Evolutionary conservation across 2,329 filamentous ascomycete species (phyloP), one percentile per base, ranked within the genome.

Genomic region (Septoria petroselini): DNA sequence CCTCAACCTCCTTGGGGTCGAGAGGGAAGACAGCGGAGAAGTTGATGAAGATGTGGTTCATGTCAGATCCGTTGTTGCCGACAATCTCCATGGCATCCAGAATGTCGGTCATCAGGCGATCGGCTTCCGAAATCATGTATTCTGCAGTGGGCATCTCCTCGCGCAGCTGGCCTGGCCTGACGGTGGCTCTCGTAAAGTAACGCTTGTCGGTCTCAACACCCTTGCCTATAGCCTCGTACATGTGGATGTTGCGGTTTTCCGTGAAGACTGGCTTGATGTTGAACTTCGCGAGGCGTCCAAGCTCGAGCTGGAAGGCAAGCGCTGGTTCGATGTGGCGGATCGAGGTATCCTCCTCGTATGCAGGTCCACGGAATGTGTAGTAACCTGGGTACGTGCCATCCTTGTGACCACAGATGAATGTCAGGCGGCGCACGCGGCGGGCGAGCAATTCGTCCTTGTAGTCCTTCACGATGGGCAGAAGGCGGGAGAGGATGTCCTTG

Each of bases 31-130:
- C 88, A 7, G 91, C 89, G 0, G 89, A 93, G 76, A 98, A 98
- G 81, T 98, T 97, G 79, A 98, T 93, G 78, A 98, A 98, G 79
- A 98, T 93, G 76, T 98, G 93, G 79, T 98, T 98, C 68, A 98
- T 80, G 78, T 98, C 93, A 43, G 93, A 95, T 76, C 95, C 94
- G 77, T 96, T 97, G 79, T 95, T 96, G 67, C 93, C 93, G 67
- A 96, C 94, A 63, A 98, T 96, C 78, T 98, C 93, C 51, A 98
- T 78, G 37, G 93, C 93, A 68, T 98, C 93, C 44, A 97, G 83
- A 65, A 98, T 97, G 68, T 98, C 93, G 69, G 89, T 97, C 81
- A 98, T 91, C 62, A 97, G 79, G 57, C 93, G 85, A 67, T 98
- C 91, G 31, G 91, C 91, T 76, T 98, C 93, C 0, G 91, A 96